Conservation (phyloP, 768 basidiomycete species). For the Tricholoma sp. region DNA sequence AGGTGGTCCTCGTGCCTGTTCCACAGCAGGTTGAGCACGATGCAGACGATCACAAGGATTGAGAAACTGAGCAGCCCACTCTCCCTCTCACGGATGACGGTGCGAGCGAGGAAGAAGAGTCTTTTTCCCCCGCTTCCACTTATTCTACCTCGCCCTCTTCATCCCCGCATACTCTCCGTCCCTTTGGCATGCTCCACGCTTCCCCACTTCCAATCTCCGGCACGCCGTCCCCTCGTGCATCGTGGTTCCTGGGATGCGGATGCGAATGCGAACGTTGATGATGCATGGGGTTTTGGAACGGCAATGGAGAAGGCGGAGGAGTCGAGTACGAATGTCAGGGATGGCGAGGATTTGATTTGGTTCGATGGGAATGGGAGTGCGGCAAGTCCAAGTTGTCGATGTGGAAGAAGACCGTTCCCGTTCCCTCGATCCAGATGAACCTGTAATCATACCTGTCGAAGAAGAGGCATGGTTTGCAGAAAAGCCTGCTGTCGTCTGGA, state of each 20-base stretch:
- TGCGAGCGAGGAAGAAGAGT: neutral
- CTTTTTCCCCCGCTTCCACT: neutral
- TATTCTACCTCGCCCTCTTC: neutral
- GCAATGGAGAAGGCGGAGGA: neutral
- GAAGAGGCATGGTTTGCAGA: slow-evolving; percentile 13
- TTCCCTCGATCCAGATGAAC: slow-evolving; percentile 1
- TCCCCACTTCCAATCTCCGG: neutral
- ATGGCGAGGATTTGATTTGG: slow-evolving; percentile 5
- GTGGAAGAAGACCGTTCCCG: neutral
- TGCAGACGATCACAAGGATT: too few relatives aligned
- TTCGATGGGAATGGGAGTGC: neutral
- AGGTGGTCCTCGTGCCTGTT: too few relatives aligned
- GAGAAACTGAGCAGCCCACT: neutral
- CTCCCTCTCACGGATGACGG: neutral
- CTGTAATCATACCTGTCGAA: neutral
- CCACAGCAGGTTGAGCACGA: too few relatives aligned
- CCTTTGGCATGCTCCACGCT: neutral
- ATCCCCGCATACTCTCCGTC: neutral
- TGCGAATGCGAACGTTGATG: too few relatives aligned
- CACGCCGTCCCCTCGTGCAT: neutral
- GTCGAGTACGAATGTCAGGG: neutral
- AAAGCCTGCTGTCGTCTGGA: slow-evolving; percentile 13
- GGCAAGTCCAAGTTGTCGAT: neutral
- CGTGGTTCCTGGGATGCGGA: neutral
- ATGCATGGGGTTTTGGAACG: too few relatives aligned